Base-by-base conservation (phyloP, 768 basidiomycete species). In the Naganishia onofrii region DNA sequence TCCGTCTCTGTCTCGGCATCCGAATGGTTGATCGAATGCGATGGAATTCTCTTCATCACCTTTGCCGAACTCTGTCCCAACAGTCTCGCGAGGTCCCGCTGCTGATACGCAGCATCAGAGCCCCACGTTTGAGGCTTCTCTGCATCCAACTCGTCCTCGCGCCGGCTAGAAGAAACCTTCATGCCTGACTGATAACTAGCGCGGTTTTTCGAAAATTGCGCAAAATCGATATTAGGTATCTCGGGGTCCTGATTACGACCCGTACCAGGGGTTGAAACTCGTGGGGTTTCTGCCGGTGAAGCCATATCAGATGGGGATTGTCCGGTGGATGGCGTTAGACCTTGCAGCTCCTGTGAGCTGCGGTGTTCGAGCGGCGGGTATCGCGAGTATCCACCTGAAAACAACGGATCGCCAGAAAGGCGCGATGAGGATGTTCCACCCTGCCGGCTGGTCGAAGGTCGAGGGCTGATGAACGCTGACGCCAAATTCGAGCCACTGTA, bases 1-100 rank as follows among this genome's bases (percentile, higher is more conserved):
- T 23, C 34, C 8, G 13, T 38, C 34, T 31, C 32, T n/a, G 32
- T 58, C n/a, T 23, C 32, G 3, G 36, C 1, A n/a, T 17, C 21
- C 19, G 60, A 42, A 23, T 26, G 29, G 29, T 31, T 34, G 28
- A 26, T 51, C 13, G 7, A 3, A 8, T 51, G 48, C 23, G 48
- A 51, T 12, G 48, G 6, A n/a, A 3, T 51, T 23, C 48, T 51
- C 13, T 63, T 4, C 60, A 63, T 26, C n/a, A 44, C 10, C 60
- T 29, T 42, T 63, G 60, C 60, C 60, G 60, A 63, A 26, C 38
- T 63, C 21, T 63, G 60, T 10, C 60, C 60, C 38, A 63, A 29
- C 60, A 63, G 17, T 15, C 60, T 42, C 9, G 60, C 60, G 42
- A 63, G 29, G 38, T 63, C 60, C 60, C 60, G 21, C 38, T 63